These are phyloP conservation scores for Kluyveromyces starmeri DNA, from an alignment of 805 yeast genomes.

Conservation along the genomic window DNA sequence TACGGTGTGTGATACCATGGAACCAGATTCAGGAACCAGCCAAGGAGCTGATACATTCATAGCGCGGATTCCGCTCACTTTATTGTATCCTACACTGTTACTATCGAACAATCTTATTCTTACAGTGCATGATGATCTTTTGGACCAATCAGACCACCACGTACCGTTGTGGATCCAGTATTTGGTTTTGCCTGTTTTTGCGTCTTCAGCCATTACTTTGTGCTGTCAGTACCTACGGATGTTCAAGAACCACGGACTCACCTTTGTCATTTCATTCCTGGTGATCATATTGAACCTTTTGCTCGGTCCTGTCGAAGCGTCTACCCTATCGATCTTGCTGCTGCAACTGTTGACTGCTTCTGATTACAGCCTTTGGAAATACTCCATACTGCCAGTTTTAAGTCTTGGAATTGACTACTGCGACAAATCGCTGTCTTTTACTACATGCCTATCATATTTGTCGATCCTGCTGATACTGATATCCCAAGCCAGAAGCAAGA, in stretches of 20 bases:
- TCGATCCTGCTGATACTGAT: background rate
- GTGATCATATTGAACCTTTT: slow-evolving; percentile 8
- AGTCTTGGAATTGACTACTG: slow-evolving; percentile 6
- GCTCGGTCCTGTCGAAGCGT: slow-evolving; percentile 11
- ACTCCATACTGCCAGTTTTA: slow-evolving; percentile 8
- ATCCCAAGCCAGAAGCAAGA: slow-evolving; percentile 1
- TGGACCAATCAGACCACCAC: slow-evolving; percentile 4
- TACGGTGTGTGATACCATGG: too few relatives aligned
- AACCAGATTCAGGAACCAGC: background rate
- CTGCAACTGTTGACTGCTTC: slow-evolving; percentile 8
- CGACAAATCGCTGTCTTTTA: slow-evolving; percentile 1
- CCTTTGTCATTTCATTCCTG: slow-evolving; percentile 5
- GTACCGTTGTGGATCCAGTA: slow-evolving; percentile 7
- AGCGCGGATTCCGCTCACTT: slow-evolving; percentile 23
- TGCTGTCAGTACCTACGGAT: slow-evolving; percentile 8
- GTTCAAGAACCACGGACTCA: slow-evolving; percentile 4
- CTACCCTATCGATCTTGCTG: slow-evolving; percentile 9
- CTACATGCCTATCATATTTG: slow-evolving; percentile 1
- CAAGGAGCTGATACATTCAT: slow-evolving; percentile 6
- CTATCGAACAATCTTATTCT: slow-evolving; percentile 22
- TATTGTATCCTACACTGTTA: slow-evolving; percentile 27
- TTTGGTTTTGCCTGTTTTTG: slow-evolving; percentile 18
- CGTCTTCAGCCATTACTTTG: slow-evolving; percentile 12
- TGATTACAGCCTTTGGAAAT: slow-evolving; percentile 4
- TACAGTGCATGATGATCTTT: slow-evolving; percentile 9